Base-by-base conservation (phyloP, 2,329 filamentous ascomycete genomes). In the Cercospora beticola region DNA sequence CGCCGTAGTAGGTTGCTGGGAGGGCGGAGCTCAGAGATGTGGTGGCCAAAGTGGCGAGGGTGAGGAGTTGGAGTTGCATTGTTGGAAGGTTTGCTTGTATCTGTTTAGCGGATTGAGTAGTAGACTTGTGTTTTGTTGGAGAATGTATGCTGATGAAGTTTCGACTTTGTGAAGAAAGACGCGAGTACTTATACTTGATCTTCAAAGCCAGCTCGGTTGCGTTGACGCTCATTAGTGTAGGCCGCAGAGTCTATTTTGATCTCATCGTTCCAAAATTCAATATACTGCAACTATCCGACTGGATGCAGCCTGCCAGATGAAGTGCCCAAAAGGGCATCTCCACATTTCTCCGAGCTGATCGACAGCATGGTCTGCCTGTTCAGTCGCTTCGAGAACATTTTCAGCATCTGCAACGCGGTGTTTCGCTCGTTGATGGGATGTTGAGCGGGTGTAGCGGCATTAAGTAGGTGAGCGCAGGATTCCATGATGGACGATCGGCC, bases 51-150 rank as follows among this genome's bases (percentile, higher is more conserved):
- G 71, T 66, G 49, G 54, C 57, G 43, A 74, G 31, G 30, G 70
- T 61, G 61, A 72, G 62, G 64, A 73, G 59, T n/a, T 69, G 61
- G 66, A 65, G 67, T 18, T 71, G 69, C 72, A 73, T 73, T 14
- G 52, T 69, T 56, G n/a, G 4, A n/a, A 14, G 16, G 52, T 21
- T 46, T n/a, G 31, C 4, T 66, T 46, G 14, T 12, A 12, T 10
- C 9, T 18, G 33, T 26, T 16, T 5, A 21, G 33, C 10, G 28
- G 61, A 54, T 33, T 57, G 14, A 40, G 8, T 14, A 23, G 33
- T 3, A 3, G 21, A 28, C 30, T 26, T 43, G 40, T 58, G 9
- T 49, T 5, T 3, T 57, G 12, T 56, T n/a, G 18, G 12, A 23
- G 16, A 12, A 16, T 36, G 18, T 28, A 1, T 18, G 46, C 16